A percentile compares a stretch with the other conserved stretches of the same genome.
phyloP scores from a whole-genome alignment of 371 early-diverging fungal genomes.

The Syncephalastrum sp. region DNA sequence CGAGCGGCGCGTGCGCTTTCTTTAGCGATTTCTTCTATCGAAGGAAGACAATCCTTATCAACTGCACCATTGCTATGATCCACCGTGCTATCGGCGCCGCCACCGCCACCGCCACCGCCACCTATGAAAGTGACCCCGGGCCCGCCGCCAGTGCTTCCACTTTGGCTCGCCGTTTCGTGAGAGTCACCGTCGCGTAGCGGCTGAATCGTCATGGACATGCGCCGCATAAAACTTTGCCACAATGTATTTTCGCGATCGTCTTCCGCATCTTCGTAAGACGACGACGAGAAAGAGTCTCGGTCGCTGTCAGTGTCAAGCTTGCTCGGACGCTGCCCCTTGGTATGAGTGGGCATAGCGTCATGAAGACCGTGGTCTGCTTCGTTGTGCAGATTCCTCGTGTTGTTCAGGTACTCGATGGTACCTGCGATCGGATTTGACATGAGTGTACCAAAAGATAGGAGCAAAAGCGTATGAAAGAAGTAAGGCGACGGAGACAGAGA shows the following conservation, averaged over 20 bases:
- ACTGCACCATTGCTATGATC: too few species aligned
- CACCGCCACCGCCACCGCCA: slow-evolving; percentile 11
- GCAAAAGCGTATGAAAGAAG: too few species aligned
- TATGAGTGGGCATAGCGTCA: neutral
- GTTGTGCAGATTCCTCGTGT: neutral
- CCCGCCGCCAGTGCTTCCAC: slow-evolving; percentile 7
- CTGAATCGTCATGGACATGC: slow-evolving; percentile 33
- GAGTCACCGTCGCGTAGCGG: slow-evolving; percentile 22
- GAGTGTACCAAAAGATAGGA: neutral
- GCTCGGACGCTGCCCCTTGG: neutral
- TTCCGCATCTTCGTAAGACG: slow-evolving; percentile 3
- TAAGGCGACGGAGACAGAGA: too few species aligned
- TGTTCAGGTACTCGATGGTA: slow-evolving; percentile 16
- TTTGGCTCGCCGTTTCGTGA: slow-evolving; percentile 10
- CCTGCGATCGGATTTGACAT: slow-evolving; percentile 25
- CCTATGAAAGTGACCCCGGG: slow-evolving; percentile 18
- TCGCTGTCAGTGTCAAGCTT: neutral
- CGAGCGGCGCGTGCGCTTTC: slow-evolving; percentile 12
- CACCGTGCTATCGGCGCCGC: slow-evolving; percentile 21
- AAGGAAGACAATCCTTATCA: slow-evolving; percentile 21
- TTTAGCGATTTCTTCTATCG: slow-evolving; percentile 35
- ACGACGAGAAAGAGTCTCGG: neutral
- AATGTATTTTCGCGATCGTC: slow-evolving; percentile 7
- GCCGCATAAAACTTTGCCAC: slow-evolving; percentile 35
- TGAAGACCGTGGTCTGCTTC: neutral